Percentiles rank a stretch among this genome's conserved stretches.
Evolutionary conservation across 2,329 filamentous ascomycete genomes (phyloP).

Genomic region (Zymoseptoria pseudotritici): DNA sequence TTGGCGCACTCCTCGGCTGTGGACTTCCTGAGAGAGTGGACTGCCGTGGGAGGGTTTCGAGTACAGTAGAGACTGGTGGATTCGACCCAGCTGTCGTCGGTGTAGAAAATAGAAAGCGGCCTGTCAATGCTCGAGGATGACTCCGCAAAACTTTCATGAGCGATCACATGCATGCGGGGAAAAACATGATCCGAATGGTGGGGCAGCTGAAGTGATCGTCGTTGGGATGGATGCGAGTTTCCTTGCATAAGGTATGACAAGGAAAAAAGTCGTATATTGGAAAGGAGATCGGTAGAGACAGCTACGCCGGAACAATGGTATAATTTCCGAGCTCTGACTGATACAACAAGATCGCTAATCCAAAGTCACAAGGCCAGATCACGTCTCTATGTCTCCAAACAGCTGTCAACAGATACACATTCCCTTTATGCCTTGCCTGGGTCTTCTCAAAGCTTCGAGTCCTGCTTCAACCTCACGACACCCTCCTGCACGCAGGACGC

Average conservation of each 20-base stretch:
- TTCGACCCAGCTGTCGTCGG: not conserved
- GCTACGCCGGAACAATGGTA: no score
- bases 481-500: slow-evolving; percentile 75
- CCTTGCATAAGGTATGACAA: no score
- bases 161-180: not conserved
- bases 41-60: not conserved
- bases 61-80: not conserved
- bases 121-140: slow-evolving; percentile 2
- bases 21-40: not conserved
- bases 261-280: not conserved
- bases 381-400: not conserved
- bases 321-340: not conserved
- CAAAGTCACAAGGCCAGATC: not conserved
- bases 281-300: no score
- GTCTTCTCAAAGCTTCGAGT: slow-evolving; percentile 15
- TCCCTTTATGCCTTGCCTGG: not conserved
- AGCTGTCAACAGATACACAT: not conserved
- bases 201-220: not conserved
- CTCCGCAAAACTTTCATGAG: slow-evolving; percentile 9
- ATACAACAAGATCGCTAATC: not conserved
- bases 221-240: not conserved
- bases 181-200: not conserved
- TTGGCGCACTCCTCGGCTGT: not conserved
- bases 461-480: slow-evolving; percentile 45
- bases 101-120: not conserved